Base-by-base conservation (phyloP, 1,284 basidiomycete species). In the Kwoniella shivajii region DNA sequence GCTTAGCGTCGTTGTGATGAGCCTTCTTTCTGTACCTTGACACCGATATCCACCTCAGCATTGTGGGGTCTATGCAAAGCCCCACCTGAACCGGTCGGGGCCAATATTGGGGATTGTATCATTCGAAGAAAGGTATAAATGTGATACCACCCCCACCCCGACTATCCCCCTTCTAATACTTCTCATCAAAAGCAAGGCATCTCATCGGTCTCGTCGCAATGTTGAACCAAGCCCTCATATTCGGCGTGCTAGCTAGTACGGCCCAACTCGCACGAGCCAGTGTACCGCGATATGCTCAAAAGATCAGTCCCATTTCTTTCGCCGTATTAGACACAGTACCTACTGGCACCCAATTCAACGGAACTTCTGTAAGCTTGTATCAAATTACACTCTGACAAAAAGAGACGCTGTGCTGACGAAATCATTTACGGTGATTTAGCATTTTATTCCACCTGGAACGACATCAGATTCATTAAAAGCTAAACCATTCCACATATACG, bases 401-500 rank as follows among this genome's bases (percentile, higher is more conserved):
- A 16, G n/a, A 13, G 7, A 7, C 16, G 4, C 6, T 27, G 30
- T 6, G 6, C 29, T 31, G 27, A 34, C 36, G 2, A 38, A 18
- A 18, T 44, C 31, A 30, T 18, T 53, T 2, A 34, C 42, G 22
- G 18, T 7, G 0, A 10, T 26, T 9, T 56, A 75, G 74, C 60
- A 67, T 46, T 77, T 76, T 62, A 48, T 71, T 27, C 75, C 73
- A 0, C 74, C 73, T 1, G 70, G 70, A 31, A 56, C 59, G 5
- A 67, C 57, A 9, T 44, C 55, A 4, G 59, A 62, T 6, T 56
- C 65, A 6, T 65, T 76, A 27, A 55, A 54, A 31, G 64, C 59
- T 1, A 65, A 65, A 45, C 77, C 77, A 68, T 87, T 89, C 77
- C 88, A 89, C 69, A 78, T 86, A 55, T 87, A 88, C 67, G 82